phyloP scores from a whole-genome alignment of 345 rosid species.

The Jatropha curcas region DNA sequence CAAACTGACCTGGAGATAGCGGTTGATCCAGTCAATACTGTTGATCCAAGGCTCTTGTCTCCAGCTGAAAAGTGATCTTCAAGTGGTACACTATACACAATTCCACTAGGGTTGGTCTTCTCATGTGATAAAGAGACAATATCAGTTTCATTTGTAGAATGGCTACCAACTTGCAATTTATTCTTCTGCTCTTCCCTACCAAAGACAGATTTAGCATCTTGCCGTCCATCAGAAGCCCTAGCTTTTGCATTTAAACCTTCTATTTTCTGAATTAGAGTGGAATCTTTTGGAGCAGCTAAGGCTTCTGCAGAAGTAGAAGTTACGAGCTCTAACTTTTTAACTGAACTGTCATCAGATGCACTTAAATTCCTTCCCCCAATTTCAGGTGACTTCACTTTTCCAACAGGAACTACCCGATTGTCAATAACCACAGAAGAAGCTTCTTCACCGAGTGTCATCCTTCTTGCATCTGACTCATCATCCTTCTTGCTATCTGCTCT shows the following conservation, averaged over 20 bases:
- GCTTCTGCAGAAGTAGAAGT: constrained; percentile 27
- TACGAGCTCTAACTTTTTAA: constrained; percentile 28
- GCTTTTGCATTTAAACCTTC: constrained; percentile 83
- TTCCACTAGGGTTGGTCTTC: constrained; percentile 33
- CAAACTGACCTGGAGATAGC: constrained; percentile 59
- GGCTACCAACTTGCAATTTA: constrained; percentile 35
- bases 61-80: constrained; percentile 43
- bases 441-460: constrained; percentile 32
- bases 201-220: constrained; percentile 40
- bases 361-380: constrained; percentile 25
- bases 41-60: constrained; percentile 40
- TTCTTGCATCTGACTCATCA: constrained; percentile 37
- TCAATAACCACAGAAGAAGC: constrained; percentile 32
- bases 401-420: constrained; percentile 26
- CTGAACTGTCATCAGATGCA: constrained; percentile 36
- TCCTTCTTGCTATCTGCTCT: constrained; percentile 39
- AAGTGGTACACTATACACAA: constrained; percentile 29
- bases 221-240: constrained; percentile 55
- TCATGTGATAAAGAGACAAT: constrained; percentile 33
- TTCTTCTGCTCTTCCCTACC: constrained; percentile 46
- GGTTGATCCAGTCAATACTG: constrained; percentile 36
- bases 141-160: constrained; percentile 41
- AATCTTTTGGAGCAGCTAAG: constrained; percentile 44
- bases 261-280: constrained; percentile 78
- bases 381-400: constrained; percentile 40